Conservation (phyloP, 1,139 yeast species). For the Arxiozyma slooffiae region DNA sequence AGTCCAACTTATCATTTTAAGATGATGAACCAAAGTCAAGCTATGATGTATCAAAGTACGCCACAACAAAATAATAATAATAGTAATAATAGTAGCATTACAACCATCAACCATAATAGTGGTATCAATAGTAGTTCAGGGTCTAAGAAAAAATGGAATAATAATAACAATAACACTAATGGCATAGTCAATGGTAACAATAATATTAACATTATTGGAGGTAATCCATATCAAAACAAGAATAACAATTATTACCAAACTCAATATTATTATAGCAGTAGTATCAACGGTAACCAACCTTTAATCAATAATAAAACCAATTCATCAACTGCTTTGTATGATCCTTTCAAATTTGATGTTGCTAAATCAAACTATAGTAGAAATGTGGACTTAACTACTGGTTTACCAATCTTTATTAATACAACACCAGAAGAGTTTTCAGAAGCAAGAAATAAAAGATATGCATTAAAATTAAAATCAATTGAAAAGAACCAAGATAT, state of each 20-base stretch:
- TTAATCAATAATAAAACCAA: constrained; percentile 4
- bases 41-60: constrained; percentile 8
- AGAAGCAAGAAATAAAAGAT: constrained; percentile 20
- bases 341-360: constrained; percentile 26
- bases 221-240: constrained; percentile 9
- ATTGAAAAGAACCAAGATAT: constrained; percentile 6
- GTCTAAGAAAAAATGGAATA: constrained; percentile 4
- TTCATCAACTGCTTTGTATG: constrained; percentile 10
- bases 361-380: constrained; percentile 18
- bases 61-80: constrained; percentile 13
- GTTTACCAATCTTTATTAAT: constrained; percentile 26
- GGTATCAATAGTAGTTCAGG: constrained; percentile 1
- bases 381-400: constrained; percentile 10
- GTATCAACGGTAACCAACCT: background rate
- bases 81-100: no score
- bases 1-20: constrained; percentile 24
- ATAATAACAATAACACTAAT: constrained; percentile 5
- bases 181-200: constrained; percentile 1
- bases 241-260: constrained; percentile 10
- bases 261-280: constrained; percentile 7
- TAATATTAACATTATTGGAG: constrained; percentile 3
- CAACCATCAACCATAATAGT: background rate
- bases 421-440: constrained; percentile 23
- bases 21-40: constrained; percentile 25
- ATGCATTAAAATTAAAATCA: constrained; percentile 13